Base-by-base conservation (phyloP, 345 rosid genomes). In the Rhizophora apiculata region DNA sequence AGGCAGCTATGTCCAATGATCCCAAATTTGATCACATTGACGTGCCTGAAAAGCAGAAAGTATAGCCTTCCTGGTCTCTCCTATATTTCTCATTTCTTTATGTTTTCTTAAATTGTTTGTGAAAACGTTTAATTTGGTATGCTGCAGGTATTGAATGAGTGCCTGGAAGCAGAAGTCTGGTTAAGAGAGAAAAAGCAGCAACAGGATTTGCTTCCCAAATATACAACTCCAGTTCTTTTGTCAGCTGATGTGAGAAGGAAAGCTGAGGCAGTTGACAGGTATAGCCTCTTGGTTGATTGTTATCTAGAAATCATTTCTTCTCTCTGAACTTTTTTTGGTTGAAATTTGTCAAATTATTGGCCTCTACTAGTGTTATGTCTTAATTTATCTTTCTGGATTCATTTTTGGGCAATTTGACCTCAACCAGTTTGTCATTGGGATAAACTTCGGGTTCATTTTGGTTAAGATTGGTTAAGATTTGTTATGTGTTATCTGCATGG, bases 21-120 rank as follows among this genome's bases (percentile, higher is more conserved):
- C 72, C 97, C 59, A 96, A 92, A 81, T 92, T 92, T 74, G 99
- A 92, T 49, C 99, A 96, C 80, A 96, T 96, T 72, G 98, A 96
- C 22, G 26, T 89, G 68, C 76, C 87, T 46, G 98, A 96, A 22
- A 96, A 92, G 72, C 97, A 92, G 72, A 96, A 89, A 89, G 97
- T 95, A 82, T 24, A 5, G 18, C 36, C 65, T 55, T n/a, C 53
- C 6, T 3, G 11, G 43, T 31, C 8, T 6, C 29, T 51, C 30
- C 0, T 16, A 8, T 43, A 6, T 59, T 6, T 24, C 9, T 36
- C 32, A 7, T 10, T 6, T 18, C 19, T 46, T 49, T 20, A 31
- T 6, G 20, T 31, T 5, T 6, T 32, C 8, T 5, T 9, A 46
- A n/a, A 31, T 36, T 57, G 30, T 62, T 55, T 11, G 39, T 39